Evolutionary conservation across 371 early-diverging fungal genomes (phyloP).

Genomic region (Rhizopus delemar): DNA sequence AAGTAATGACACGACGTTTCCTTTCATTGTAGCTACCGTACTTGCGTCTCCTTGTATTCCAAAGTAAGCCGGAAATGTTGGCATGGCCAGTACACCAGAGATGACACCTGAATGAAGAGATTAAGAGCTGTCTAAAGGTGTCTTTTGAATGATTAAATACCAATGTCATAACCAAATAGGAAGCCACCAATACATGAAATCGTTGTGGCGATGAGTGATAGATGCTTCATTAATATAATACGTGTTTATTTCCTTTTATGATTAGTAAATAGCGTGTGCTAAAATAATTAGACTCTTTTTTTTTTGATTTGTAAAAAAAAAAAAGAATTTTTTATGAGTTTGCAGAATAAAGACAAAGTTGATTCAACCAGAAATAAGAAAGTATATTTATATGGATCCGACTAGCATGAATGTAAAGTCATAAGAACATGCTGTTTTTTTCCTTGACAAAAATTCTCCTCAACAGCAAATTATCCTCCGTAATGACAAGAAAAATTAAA

Average conservation of each 20-base stretch:
- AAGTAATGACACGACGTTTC: slow-evolving; percentile 44
- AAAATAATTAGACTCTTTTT: no score
- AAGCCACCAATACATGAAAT: slow-evolving; percentile 52
- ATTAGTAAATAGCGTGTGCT: not conserved
- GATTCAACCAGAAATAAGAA: no score
- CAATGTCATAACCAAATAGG: slow-evolving; percentile 52
- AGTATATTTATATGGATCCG: no score
- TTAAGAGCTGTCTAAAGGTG: no score
- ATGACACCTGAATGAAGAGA: slow-evolving; percentile 19
- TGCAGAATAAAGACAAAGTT: no score
- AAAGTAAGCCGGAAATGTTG: slow-evolving; percentile 40
- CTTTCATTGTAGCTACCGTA: slow-evolving; percentile 37
- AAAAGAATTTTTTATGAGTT: no score
- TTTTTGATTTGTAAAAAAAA: not conserved
- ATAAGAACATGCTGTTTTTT: no score
- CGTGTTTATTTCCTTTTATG: not conserved
- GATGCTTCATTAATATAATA: slow-evolving; percentile 32
- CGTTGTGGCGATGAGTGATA: slow-evolving; percentile 41
- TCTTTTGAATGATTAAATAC: slow-evolving; percentile 17
- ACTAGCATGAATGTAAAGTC: no score
- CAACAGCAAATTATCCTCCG: no score
- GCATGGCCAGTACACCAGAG: slow-evolving; percentile 50
- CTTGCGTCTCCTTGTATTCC: slow-evolving; percentile 32
- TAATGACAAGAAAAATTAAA: no score
- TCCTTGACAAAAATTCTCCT: no score